Conservation (phyloP, 768 basidiomycete genomes). For the Russula dissimulans region DNA sequence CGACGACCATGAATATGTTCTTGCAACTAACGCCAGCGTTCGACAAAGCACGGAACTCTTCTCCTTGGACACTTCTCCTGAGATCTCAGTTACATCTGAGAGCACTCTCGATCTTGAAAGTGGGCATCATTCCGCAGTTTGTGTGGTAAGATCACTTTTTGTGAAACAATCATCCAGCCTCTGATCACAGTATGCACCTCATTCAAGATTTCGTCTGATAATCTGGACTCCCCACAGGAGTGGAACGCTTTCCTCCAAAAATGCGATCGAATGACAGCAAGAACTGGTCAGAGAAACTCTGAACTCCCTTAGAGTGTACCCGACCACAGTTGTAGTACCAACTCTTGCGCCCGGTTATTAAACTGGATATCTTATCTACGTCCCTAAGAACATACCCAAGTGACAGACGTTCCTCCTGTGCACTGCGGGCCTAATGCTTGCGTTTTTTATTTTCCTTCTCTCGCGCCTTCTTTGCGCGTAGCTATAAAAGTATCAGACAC, state of each 20-base stretch:
- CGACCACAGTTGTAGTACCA: not conserved
- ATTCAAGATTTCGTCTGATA: constrained; percentile 38
- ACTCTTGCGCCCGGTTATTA: not conserved
- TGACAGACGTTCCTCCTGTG: not conserved
- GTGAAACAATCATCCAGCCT: not conserved
- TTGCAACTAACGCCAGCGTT: constrained; percentile 40
- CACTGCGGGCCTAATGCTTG: constrained; percentile 27
- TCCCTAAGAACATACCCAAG: not conserved
- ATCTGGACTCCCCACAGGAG: constrained; percentile 27
- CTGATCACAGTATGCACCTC: not conserved
- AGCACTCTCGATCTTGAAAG: constrained; percentile 46
- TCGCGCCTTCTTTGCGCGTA: constrained; percentile 73
- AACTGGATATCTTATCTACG: not conserved
- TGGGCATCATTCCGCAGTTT: constrained; percentile 39
- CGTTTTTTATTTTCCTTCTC: constrained; percentile 66
- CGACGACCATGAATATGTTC: constrained; percentile 34
- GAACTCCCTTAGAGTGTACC: not conserved
- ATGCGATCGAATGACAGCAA: constrained; percentile 33
- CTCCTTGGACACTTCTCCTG: constrained; percentile 11
- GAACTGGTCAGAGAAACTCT: constrained; percentile 16
- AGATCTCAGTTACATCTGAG: constrained; percentile 32
- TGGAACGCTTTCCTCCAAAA: constrained; percentile 40
- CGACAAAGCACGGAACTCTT: constrained; percentile 33
- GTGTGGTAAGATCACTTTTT: constrained; percentile 38
- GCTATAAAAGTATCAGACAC: constrained; percentile 33